Conservation (phyloP, 208 protist genomes). For the Porcisia hertigi region DNA sequence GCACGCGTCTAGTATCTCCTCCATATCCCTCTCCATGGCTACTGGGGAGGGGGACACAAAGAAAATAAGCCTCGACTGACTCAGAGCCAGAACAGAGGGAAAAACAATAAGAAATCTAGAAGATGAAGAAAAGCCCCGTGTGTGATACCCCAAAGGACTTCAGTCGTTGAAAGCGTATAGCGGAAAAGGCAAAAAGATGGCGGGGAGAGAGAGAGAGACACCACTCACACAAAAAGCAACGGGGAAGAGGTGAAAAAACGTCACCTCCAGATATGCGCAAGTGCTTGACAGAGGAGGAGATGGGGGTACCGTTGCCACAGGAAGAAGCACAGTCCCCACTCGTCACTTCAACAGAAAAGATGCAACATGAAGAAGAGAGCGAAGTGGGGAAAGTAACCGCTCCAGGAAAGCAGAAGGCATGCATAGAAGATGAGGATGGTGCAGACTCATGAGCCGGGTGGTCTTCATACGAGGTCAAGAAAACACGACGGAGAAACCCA, state of each 20-base stretch:
- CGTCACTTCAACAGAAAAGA: background rate
- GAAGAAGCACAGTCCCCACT: conserved; percentile 5
- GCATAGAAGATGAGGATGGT: background rate
- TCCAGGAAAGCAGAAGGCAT: background rate
- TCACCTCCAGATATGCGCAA: background rate
- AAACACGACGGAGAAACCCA: background rate
- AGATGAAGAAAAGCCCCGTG: background rate
- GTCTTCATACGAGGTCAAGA: background rate
- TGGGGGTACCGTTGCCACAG: background rate
- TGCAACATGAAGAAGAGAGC: background rate
- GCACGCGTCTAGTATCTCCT: conserved; percentile 44
- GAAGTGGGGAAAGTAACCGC: background rate
- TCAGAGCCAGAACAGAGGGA: background rate
- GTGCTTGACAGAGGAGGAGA: background rate
- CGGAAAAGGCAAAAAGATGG: background rate
- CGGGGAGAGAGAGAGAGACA: background rate
- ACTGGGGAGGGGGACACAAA: background rate
- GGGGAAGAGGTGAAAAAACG: background rate
- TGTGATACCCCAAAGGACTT: background rate
- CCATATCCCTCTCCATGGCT: conserved; percentile 37
- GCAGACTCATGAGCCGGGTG: background rate
- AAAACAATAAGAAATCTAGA: background rate
- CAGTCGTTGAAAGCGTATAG: background rate
- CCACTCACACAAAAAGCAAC: conserved; percentile 2
- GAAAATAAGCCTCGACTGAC: background rate